Percentiles rank a stretch among this genome's conserved stretches.
Evolutionary conservation across 768 basidiomycete genomes (phyloP).

Genomic region (Asterophora lycoperdoides): DNA sequence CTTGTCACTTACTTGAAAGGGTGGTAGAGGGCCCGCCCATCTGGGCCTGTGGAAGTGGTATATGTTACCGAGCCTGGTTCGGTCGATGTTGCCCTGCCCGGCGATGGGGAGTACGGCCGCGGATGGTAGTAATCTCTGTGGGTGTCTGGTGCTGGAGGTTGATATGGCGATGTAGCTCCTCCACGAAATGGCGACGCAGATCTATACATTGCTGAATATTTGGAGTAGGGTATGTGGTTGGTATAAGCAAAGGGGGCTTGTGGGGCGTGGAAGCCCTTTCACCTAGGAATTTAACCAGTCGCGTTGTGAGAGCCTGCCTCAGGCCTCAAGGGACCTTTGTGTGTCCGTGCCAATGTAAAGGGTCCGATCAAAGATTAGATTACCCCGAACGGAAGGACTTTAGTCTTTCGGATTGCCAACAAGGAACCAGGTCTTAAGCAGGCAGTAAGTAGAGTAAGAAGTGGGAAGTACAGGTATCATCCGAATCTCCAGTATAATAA

Average conservation of each 20-base stretch:
- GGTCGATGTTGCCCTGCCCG: conserved; percentile 35
- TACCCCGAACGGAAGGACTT: conserved; percentile 7
- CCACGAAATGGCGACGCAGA: conserved; percentile 23
- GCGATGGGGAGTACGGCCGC: conserved; percentile 13
- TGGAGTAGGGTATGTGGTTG: background rate
- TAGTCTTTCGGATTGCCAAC: no score
- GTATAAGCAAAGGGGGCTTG: background rate
- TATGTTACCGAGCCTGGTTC: conserved; percentile 69
- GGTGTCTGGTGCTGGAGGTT: conserved; percentile 9
- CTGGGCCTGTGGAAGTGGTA: conserved; percentile 56
- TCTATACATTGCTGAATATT: conserved; percentile 7
- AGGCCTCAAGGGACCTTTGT: no score
- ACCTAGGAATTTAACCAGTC: background rate
- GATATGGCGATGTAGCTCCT: conserved; percentile 30
- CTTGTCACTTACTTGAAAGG: conserved; percentile 59
- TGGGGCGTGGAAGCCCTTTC: conserved; percentile 4
- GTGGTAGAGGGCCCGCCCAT: conserved; percentile 65
- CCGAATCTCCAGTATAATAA: conserved; percentile 76
- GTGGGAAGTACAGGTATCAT: conserved; percentile 31
- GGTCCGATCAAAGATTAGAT: conserved; percentile 17
- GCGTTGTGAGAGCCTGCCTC: background rate
- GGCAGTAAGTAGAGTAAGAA: conserved; percentile 5
- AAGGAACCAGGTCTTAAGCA: background rate
- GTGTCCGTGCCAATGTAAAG: background rate
- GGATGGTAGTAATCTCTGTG: conserved; percentile 13